Conservation (phyloP, 768 basidiomycete genomes). For the Tylopilus plumbeoviolaceoides region DNA sequence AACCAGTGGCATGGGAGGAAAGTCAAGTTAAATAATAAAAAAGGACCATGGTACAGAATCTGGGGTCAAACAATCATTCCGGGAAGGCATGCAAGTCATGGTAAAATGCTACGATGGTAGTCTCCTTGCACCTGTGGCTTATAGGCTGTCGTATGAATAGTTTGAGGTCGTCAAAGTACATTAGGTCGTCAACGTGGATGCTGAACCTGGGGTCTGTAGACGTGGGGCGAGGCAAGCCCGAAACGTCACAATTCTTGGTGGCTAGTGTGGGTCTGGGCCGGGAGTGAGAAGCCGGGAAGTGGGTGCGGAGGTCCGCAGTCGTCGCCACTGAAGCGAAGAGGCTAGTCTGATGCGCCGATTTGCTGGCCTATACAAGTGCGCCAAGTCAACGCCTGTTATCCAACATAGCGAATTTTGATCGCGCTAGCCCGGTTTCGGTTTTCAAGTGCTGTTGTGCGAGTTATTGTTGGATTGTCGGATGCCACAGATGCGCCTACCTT, state of each 20-base stretch:
- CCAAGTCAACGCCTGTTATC: slow-evolving; percentile 37
- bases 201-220: slow-evolving; percentile 5
- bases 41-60: not conserved
- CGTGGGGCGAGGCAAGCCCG: slow-evolving; percentile 11
- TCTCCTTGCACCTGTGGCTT: slow-evolving; percentile 7
- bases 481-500: slow-evolving; percentile 41
- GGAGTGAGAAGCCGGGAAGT: slow-evolving; percentile 17
- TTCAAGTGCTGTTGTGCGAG: slow-evolving; percentile 50
- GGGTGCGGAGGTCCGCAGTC: slow-evolving; percentile 17
- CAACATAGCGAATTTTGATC: slow-evolving; percentile 76
- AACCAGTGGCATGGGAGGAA: no score
- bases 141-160: slow-evolving; percentile 5
- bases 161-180: slow-evolving; percentile 25
- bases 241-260: slow-evolving; percentile 12
- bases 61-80: not conserved
- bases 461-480: not conserved
- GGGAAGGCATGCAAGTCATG: slow-evolving; percentile 4
- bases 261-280: slow-evolving; percentile 18
- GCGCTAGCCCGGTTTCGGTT: slow-evolving; percentile 60
- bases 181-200: slow-evolving; percentile 17
- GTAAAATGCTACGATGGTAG: slow-evolving; percentile 8
- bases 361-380: slow-evolving; percentile 13
- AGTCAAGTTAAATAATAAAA: not conserved
- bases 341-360: slow-evolving; percentile 18
- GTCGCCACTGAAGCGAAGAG: slow-evolving; percentile 21